Conservation (phyloP, 208 protist species). For the Wallacemonas sp. region DNA sequence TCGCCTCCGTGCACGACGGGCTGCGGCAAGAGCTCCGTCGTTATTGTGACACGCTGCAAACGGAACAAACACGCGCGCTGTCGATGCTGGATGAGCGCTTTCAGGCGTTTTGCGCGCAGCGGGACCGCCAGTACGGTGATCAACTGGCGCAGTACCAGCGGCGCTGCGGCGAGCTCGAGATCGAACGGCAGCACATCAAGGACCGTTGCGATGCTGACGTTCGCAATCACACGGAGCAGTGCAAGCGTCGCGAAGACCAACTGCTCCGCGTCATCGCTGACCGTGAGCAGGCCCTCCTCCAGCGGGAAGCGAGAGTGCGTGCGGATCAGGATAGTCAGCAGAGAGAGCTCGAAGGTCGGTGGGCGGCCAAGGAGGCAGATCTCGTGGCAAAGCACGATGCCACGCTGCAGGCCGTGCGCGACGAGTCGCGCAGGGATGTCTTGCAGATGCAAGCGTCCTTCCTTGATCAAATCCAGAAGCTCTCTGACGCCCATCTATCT, state of each 20-base stretch:
- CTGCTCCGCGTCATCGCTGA: slow-evolving; percentile 44
- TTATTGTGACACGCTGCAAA: background rate
- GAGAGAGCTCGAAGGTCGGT: slow-evolving; percentile 30
- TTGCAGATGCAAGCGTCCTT: slow-evolving; percentile 44
- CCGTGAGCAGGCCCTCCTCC: slow-evolving; percentile 50
- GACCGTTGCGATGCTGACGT: slow-evolving; percentile 40
- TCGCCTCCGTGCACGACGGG: background rate
- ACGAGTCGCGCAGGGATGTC: slow-evolving; percentile 42
- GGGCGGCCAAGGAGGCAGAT: slow-evolving; percentile 47
- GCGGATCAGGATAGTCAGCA: slow-evolving; percentile 35
- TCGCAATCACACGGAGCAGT: slow-evolving; percentile 27
- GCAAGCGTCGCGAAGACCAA: slow-evolving; percentile 50
- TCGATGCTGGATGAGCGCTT: slow-evolving; percentile 36
- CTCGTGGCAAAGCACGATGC: slow-evolving; percentile 52
- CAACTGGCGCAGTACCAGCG: slow-evolving; percentile 25
- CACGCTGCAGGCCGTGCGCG: slow-evolving; percentile 38
- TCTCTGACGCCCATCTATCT: slow-evolving; percentile 59
- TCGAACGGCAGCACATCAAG: slow-evolving; percentile 33
- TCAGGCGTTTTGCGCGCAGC: slow-evolving; percentile 28
- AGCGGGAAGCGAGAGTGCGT: slow-evolving; percentile 48
- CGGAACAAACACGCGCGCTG: background rate
- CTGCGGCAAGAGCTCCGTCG: background rate
- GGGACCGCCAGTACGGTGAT: slow-evolving; percentile 42
- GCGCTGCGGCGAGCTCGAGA: slow-evolving; percentile 35
- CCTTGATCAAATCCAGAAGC: slow-evolving; percentile 53